Conservation (phyloP, 352 stramenopile species). For the Thalassiosira ordinaria region DNA sequence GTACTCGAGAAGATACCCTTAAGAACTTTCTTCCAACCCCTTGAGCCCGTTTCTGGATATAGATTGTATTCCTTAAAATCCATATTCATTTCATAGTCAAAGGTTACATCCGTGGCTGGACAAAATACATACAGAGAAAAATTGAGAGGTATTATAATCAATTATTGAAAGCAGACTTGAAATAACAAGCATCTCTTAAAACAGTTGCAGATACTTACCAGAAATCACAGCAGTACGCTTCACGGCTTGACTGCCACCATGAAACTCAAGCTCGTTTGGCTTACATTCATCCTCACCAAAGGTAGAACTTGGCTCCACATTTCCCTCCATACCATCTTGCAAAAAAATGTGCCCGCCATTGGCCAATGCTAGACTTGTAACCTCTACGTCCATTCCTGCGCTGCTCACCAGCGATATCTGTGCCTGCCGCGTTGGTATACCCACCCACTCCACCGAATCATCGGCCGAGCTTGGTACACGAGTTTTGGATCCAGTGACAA, state of each 20-base stretch:
- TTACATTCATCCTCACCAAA: constrained; percentile 43
- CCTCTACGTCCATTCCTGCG: constrained; percentile 64
- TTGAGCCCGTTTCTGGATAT: constrained; percentile 36
- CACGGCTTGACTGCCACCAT: constrained; percentile 65
- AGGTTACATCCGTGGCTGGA: constrained; percentile 48
- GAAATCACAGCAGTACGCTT: constrained; percentile 58
- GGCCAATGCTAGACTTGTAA: constrained; percentile 55
- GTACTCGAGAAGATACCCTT: constrained; percentile 59
- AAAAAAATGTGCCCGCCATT: constrained; percentile 68
- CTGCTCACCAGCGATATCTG: constrained; percentile 71
- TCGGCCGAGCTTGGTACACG: constrained; percentile 48
- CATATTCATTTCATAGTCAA: constrained; percentile 49
- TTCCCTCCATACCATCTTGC: constrained; percentile 63
- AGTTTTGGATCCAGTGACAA: constrained; percentile 61
- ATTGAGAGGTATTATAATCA: too few species aligned
- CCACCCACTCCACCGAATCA: constrained; percentile 54
- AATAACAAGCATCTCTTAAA: too few species aligned
- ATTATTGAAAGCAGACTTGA: too few species aligned
- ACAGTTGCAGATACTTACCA: constrained; percentile 11
- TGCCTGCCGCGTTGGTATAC: constrained; percentile 67
- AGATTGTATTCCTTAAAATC: constrained; percentile 53
- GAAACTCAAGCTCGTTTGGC: constrained; percentile 60
- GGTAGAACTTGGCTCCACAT: constrained; percentile 2
- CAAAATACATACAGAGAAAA: too few species aligned
- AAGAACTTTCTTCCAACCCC: constrained; percentile 51